Conservation (phyloP, 768 basidiomycete species). For the Kwoniella sp. region DNA sequence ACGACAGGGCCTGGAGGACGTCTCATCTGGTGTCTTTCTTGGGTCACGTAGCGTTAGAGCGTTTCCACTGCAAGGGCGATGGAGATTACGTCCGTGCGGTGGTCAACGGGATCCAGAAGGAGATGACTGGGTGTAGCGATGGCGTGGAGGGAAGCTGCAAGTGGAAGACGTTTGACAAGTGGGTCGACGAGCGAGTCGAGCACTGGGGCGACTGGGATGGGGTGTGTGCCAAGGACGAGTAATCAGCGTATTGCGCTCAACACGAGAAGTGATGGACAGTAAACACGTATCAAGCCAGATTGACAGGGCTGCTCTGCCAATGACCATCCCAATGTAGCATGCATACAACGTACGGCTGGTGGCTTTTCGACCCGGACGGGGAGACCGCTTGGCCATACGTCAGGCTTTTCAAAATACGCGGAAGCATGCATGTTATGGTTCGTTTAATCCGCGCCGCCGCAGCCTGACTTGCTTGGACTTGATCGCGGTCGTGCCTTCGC, state of each 20-base stretch:
- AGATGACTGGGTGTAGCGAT: conserved; percentile 48
- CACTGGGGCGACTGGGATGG: conserved; percentile 40
- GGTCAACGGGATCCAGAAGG: conserved; percentile 51
- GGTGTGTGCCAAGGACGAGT: conserved; percentile 30
- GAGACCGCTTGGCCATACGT: no score
- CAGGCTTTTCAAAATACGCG: no score
- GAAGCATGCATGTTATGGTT: not conserved
- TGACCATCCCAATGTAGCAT: no score
- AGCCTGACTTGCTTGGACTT: conserved; percentile 1
- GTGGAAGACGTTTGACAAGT: conserved; percentile 42
- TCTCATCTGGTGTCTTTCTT: conserved; percentile 52
- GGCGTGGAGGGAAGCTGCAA: conserved; percentile 46
- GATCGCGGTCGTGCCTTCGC: not conserved
- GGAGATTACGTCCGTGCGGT: conserved; percentile 48
- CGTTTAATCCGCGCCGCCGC: not conserved
- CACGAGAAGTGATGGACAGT: no score
- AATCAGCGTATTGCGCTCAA: no score
- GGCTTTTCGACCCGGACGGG: no score
- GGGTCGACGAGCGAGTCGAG: conserved; percentile 34
- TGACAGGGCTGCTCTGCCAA: no score
- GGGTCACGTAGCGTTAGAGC: conserved; percentile 52
- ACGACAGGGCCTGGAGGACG: conserved; percentile 50
- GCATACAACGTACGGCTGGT: no score
- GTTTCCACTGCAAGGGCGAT: conserved; percentile 29
- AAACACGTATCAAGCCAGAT: no score